Base-by-base conservation (phyloP, 2,329 filamentous ascomycete species). In the Aphanocladium album region DNA sequence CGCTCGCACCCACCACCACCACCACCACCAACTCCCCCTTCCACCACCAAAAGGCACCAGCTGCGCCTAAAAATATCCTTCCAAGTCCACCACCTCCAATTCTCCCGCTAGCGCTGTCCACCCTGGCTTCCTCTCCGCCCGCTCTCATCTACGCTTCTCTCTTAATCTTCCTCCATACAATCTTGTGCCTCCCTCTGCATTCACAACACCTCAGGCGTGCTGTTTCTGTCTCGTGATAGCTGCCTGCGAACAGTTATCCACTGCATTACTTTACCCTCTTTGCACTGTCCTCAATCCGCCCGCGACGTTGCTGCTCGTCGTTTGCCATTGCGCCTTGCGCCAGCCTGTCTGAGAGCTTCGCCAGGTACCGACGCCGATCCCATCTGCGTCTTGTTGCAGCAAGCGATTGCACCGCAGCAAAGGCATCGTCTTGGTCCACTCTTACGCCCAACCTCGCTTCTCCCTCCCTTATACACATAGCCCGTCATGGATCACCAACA, bases 401-500 rank as follows among this genome's bases (percentile, higher is more conserved):
- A 19, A 27, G 49, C 27, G 35, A 57, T 51, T 61, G 60, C 21
- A 21, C 53, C n/a, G 43, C 43, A 2, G 5, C 43, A 41, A 19
- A 51, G 27, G 21, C 39, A 41, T 2, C 11, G 19, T 5, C n/a
- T 25, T 25, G 23, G 11, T 27, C n/a, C 19, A 4, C 6, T 14
- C 7, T 25, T 56, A 14, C 21, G 27, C n/a, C 41, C 21, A 3
- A 4, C 12, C 7, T 49, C 19, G 2, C 11, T 33, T n/a, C 8
- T 12, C 8, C 45, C 37, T 5, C 9, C 30, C 30, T 37, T 17
- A 19, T 33, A 30, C 57, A 46, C 4, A 43, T 50, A 19, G 8
- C 17, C n/a, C 60, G 45, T 21, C 56, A 72, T 73, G 71, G 70
- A 72, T 14, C 49, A 60, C 35, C 57, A 60, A 14, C 57, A 60